These are phyloP conservation scores for Porogramme epimiltina DNA, from an alignment of 1,284 basidiomycete species.

Conservation along the genomic window DNA sequence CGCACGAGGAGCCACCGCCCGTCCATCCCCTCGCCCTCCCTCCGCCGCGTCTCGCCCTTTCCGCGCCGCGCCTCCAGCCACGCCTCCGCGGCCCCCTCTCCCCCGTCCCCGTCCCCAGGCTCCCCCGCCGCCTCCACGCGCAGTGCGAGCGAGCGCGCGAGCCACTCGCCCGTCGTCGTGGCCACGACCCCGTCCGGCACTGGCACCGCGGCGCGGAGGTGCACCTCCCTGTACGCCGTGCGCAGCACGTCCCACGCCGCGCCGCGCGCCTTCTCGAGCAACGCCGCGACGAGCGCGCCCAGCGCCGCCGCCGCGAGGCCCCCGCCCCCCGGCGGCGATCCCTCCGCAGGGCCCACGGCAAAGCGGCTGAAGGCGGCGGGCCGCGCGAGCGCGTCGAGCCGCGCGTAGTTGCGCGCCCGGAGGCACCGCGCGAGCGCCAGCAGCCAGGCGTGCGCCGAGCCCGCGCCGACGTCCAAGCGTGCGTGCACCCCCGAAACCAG, in stretches of 20 bases:
- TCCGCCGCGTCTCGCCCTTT: conserved; percentile 50
- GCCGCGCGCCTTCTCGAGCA: conserved; percentile 53
- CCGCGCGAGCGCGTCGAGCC: conserved; percentile 45
- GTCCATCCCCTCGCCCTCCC: conserved; percentile 48
- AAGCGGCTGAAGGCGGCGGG: conserved; percentile 17
- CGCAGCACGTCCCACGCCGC: conserved; percentile 62
- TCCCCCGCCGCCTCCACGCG: conserved; percentile 3
- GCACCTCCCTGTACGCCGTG: conserved; percentile 64
- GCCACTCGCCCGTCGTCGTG: conserved; percentile 50
- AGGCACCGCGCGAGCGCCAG: conserved; percentile 46
- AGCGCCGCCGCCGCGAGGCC: conserved; percentile 46
- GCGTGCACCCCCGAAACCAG: no score
- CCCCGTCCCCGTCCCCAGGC: neutral
- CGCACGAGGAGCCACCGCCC: conserved; percentile 56
- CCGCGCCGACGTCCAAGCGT: no score
- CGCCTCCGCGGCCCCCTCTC: conserved; percentile 34
- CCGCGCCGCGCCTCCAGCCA: conserved; percentile 51
- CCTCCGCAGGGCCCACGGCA: neutral
- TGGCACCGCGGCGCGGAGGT: conserved; percentile 22
- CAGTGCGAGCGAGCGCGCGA: conserved; percentile 49
- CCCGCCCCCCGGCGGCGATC: neutral
- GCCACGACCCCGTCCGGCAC: conserved; percentile 35
- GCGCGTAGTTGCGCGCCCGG: conserved; percentile 52
- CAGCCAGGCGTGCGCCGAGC: conserved; percentile 47
- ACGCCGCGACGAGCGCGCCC: conserved; percentile 41